Evolutionary conservation across 805 yeast species (phyloP).

Genomic region (Ogataea ramenticola): DNA sequence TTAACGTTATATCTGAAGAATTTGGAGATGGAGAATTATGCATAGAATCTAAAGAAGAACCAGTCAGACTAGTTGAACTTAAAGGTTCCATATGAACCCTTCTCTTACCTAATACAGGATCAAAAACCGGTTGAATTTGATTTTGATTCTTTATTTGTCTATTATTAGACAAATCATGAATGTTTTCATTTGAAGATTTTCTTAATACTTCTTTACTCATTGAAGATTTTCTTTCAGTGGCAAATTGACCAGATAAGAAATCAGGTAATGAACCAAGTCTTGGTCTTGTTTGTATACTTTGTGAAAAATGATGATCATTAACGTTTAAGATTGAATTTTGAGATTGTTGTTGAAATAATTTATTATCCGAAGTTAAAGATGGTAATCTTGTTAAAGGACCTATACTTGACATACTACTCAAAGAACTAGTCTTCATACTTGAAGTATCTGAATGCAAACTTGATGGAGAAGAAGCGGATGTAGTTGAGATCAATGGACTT

Average conservation of each 20-base stretch:
- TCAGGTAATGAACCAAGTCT: slow-evolving; percentile 1
- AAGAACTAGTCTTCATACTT: background rate
- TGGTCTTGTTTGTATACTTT: background rate
- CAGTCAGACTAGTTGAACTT: background rate
- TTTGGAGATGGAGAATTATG: background rate
- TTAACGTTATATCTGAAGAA: background rate
- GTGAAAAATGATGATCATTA: background rate
- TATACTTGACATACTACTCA: background rate
- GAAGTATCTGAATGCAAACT: background rate
- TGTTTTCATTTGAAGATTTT: background rate
- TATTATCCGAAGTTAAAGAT: background rate
- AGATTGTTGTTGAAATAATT: background rate
- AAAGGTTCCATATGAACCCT: background rate
- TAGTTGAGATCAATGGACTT: background rate
- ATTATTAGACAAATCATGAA: too few species aligned
- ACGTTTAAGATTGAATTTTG: background rate
- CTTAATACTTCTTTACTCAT: background rate
- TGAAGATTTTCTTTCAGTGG: background rate
- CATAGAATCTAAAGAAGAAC: background rate
- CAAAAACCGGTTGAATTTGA: background rate
- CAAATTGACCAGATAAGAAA: background rate
- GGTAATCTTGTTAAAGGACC: background rate
- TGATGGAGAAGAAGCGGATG: background rate
- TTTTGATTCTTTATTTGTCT: too few species aligned
- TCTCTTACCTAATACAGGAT: background rate